These are phyloP conservation scores for Neonectria ditissima DNA, from an alignment of 2,329 filamentous ascomycete genomes.

Conservation along the genomic window DNA sequence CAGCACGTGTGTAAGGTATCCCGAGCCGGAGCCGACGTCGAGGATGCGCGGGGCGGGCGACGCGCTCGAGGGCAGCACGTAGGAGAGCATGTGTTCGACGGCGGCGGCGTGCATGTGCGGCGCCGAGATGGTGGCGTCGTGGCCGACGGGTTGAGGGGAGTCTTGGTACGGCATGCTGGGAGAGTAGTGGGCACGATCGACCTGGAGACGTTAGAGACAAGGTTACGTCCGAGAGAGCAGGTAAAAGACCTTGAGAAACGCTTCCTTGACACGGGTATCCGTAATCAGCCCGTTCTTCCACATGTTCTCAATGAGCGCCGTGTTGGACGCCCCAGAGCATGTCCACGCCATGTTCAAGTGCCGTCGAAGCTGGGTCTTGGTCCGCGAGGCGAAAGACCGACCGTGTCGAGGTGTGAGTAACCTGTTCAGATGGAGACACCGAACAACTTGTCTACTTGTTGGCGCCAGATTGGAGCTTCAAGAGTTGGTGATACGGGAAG, in stretches of 20 bases:
- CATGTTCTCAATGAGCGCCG: constrained; percentile 82
- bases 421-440: background rate
- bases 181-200: constrained; percentile 89
- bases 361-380: constrained; percentile 15
- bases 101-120: constrained; percentile 72
- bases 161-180: constrained; percentile 76
- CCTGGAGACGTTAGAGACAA: constrained; percentile 58
- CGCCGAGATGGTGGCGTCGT: constrained; percentile 68
- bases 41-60: constrained; percentile 66
- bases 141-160: constrained; percentile 66
- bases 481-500: background rate
- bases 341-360: constrained; percentile 84
- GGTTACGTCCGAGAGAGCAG: background rate
- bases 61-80: constrained; percentile 51
- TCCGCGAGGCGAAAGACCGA: background rate
- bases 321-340: constrained; percentile 80
- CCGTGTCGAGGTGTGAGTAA: background rate
- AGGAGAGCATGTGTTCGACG: constrained; percentile 61
- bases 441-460: background rate
- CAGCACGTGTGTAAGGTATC: constrained; percentile 89
- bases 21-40: constrained; percentile 80
- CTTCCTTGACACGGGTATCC: constrained; percentile 77
- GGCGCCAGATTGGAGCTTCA: constrained; percentile 14
- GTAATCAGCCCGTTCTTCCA: constrained; percentile 78
- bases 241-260: constrained; percentile 76